phyloP scores from a whole-genome alignment of 2,329 filamentous ascomycete genomes.

The Scedosporium aurantiacum region DNA sequence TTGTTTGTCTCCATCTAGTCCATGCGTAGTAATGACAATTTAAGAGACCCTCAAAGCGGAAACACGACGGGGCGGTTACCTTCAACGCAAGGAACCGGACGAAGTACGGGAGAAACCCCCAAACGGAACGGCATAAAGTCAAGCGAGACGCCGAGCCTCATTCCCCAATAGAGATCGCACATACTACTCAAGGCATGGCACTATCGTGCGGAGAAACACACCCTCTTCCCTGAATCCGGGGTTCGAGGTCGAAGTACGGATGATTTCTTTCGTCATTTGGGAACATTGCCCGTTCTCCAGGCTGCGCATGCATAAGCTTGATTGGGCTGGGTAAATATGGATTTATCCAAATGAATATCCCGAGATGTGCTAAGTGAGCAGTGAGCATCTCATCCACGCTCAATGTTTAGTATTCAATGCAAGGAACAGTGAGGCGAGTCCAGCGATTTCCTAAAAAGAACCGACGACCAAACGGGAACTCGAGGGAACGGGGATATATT shows the following conservation, averaged over 20 bases:
- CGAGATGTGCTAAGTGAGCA: not conserved
- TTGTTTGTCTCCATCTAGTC: not conserved
- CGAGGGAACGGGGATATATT: not conserved
- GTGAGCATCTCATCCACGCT: not conserved
- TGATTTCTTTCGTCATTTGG: not conserved
- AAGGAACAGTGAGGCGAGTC: constrained; percentile 2
- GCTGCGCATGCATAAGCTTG: not conserved
- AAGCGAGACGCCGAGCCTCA: not conserved
- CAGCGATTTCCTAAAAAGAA: not conserved
- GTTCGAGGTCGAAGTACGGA: not conserved
- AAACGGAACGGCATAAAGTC: not conserved
- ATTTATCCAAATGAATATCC: not conserved
- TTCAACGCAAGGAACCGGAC: not conserved
- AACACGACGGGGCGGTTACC: not conserved
- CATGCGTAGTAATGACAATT: not conserved
- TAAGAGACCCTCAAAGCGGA: not conserved
- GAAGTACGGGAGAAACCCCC: not conserved
- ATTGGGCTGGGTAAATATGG: not conserved
- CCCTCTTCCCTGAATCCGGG: not conserved
- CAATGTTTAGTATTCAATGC: constrained; percentile 5
- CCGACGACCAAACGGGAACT: not conserved
- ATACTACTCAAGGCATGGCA: not conserved
- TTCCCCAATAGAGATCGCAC: not conserved
- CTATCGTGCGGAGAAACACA: not conserved
- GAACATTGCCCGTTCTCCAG: not conserved